Percentiles rank a stretch among this genome's conserved stretches.
Evolutionary conservation across 345 rosid genomes (phyloP).

Genomic region (Theobroma cacao): DNA sequence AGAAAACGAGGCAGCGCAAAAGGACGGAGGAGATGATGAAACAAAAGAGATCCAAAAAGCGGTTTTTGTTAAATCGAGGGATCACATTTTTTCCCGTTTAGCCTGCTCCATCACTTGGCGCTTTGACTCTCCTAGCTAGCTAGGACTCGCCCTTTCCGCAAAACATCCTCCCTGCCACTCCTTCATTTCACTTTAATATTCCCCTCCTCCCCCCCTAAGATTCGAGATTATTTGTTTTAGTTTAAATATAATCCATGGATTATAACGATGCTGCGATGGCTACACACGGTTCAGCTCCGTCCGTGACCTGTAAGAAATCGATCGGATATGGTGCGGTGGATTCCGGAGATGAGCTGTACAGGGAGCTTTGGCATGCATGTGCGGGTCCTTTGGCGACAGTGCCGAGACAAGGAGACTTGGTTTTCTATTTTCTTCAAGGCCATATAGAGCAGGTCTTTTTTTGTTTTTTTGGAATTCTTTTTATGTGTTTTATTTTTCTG

Average conservation of each 20-base stretch:
- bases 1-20: background rate
- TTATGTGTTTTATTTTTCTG: background rate
- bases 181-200: background rate
- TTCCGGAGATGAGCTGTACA: background rate
- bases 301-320: background rate
- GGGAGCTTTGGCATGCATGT: conserved; percentile 62
- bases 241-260: background rate
- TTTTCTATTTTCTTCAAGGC: conserved; percentile 60
- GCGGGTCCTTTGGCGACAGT: conserved; percentile 61
- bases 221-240: no score
- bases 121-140: background rate
- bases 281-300: background rate
- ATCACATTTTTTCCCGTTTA: background rate
- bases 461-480: background rate
- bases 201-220: background rate
- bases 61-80: background rate
- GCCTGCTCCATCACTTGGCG: background rate
- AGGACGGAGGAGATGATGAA: background rate
- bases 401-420: conserved; percentile 44
- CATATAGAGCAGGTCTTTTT: conserved; percentile 55
- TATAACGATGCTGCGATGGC: background rate
- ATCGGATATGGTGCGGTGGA: background rate
- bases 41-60: background rate
- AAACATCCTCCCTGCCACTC: background rate
- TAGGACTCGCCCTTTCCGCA: background rate